phyloP scores from a whole-genome alignment of 148 eudicot species.

The Amaranthus hypochondriacus region DNA sequence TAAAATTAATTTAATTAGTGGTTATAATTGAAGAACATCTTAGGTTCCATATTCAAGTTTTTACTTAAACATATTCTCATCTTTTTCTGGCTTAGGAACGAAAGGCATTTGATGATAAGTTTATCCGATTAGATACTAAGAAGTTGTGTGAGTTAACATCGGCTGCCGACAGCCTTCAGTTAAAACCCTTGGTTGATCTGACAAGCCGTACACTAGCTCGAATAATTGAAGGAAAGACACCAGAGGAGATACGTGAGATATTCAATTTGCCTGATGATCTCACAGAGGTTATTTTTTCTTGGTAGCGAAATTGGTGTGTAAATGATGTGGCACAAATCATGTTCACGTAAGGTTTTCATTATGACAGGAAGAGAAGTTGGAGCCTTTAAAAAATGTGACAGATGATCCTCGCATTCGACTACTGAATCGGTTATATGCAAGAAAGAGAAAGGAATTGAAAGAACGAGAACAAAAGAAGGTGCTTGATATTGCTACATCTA shows the following conservation, averaged over 20 bases:
- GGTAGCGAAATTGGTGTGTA: conserved; percentile 2
- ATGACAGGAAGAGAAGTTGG: conserved; percentile 83
- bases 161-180: conserved; percentile 76
- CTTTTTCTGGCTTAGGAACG: conserved; percentile 49
- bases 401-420: conserved; percentile 86
- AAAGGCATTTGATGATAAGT: conserved; percentile 80
- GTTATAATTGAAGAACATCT: no score
- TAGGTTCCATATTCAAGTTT: no score
- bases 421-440: conserved; percentile 78
- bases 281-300: conserved; percentile 52
- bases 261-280: conserved; percentile 83
- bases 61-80: no score
- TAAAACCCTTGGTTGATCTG: conserved; percentile 77
- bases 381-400: conserved; percentile 68
- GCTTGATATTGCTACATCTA: no score
- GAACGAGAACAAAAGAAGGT: conserved; percentile 75
- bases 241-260: conserved; percentile 76
- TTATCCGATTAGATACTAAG: conserved; percentile 57
- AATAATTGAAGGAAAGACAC: conserved; percentile 73
- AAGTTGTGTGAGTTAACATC: conserved; percentile 64
- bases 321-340: neutral
- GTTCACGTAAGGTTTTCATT: conserved; percentile 19
- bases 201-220: conserved; percentile 77
- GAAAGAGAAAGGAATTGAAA: conserved; percentile 76
- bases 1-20: neutral